Base-by-base conservation (phyloP, 345 rosid species). In the Pelargonium nanum region DNA sequence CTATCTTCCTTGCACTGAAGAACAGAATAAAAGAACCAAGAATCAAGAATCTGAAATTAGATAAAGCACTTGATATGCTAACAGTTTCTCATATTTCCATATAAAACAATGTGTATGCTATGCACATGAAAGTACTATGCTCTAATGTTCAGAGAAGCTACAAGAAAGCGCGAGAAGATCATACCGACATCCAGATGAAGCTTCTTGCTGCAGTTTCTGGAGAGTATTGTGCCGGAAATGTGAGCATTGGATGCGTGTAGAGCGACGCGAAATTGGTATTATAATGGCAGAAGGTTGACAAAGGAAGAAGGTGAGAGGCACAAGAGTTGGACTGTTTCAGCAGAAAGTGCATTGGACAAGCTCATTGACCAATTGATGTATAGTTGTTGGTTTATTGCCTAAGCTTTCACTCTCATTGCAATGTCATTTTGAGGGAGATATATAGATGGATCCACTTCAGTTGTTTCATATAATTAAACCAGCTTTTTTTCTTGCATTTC, bases 121-220 rank as follows among this genome's bases (percentile, higher is more conserved):
- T n/a, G n/a, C n/a, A n/a, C n/a, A n/a, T n/a, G n/a, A n/a, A n/a
- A n/a, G n/a, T n/a, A n/a, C n/a, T n/a, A n/a, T n/a, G n/a, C n/a
- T n/a, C n/a, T n/a, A n/a, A n/a, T n/a, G n/a, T n/a, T 15, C 34
- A 63, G 48, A 48, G 56, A 26, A 57, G 19, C 24, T 34, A 48
- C 50, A 19, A 13, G 45, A 24, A 22, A 53, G 24, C 20, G 3
- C 19, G 23, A 52, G 48, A 65, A 68, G 50, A 44, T 70, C 87
- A 34, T 73, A 82, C 87, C 79, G 81, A 75, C 91, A 85, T 80
- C 72, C 34, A 67, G 61, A 56, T 66, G 61, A 64, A 57, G 72
- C 72, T 65, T 67, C 63, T 40, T n/a, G 50, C 65, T n/a, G n/a
- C n/a, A n/a, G n/a, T 17, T 30, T 6, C 40, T 30, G 40, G 9